These are phyloP conservation scores for Trichoderma simmonsii DNA, from an alignment of 2,329 filamentous ascomycete species.

Conservation along the genomic window DNA sequence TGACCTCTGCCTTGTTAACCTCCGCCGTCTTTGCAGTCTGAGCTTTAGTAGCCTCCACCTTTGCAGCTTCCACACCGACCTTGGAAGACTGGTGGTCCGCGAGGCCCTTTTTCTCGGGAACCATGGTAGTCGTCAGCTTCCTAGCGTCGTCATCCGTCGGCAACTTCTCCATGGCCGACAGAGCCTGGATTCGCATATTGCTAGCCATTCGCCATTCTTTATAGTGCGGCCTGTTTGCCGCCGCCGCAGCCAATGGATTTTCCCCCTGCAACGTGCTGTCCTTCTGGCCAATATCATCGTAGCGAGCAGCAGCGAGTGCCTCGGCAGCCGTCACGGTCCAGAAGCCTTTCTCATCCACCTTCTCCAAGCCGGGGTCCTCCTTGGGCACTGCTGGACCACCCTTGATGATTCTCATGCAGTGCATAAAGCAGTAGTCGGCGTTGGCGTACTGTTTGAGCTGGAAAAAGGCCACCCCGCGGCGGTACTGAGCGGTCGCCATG, in stretches of 20 bases:
- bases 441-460: conserved; percentile 70
- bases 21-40: conserved; percentile 13
- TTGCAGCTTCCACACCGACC: background rate
- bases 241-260: background rate
- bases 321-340: conserved; percentile 42
- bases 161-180: conserved; percentile 44
- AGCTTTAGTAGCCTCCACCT: background rate
- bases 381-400: conserved; percentile 32
- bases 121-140: conserved; percentile 40
- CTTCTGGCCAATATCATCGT: conserved; percentile 32
- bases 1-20: background rate
- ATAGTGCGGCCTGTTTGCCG: conserved; percentile 11
- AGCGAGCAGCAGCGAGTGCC: conserved; percentile 29
- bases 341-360: conserved; percentile 44
- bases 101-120: conserved; percentile 33
- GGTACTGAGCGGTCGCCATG: conserved; percentile 77
- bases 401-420: conserved; percentile 45
- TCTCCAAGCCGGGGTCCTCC: conserved; percentile 29
- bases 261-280: conserved; percentile 4
- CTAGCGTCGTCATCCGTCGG: conserved; percentile 44
- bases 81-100: conserved; percentile 20
- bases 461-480: conserved; percentile 71
- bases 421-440: conserved; percentile 66
- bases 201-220: conserved; percentile 41
- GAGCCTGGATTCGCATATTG: conserved; percentile 46